Conservation (phyloP, 2,329 filamentous ascomycete genomes). For the Leptographium procerum region DNA sequence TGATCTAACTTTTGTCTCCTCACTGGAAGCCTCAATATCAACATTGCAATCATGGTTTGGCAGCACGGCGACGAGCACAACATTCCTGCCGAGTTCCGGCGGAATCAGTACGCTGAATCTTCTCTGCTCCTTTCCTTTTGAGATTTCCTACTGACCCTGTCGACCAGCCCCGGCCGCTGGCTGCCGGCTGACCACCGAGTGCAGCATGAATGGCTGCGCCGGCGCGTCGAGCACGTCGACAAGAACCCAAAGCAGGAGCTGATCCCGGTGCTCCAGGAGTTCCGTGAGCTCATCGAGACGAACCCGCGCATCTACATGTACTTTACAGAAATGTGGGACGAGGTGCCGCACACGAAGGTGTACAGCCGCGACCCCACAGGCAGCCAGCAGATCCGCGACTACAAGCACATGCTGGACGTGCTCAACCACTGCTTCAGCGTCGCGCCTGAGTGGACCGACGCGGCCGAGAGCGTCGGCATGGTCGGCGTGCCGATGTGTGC, state of each 20-base stretch:
- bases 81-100: constrained; percentile 35
- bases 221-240: constrained; percentile 43
- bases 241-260: constrained; percentile 35
- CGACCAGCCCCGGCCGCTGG: constrained; percentile 42
- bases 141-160: not conserved
- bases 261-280: constrained; percentile 50
- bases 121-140: no score
- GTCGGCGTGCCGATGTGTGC: constrained; percentile 43
- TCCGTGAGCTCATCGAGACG: constrained; percentile 53
- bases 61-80: constrained; percentile 29
- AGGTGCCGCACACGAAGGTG: constrained; percentile 48
- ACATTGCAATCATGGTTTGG: not conserved
- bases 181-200: constrained; percentile 51
- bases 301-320: constrained; percentile 56
- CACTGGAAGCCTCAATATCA: not conserved
- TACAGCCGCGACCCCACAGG: constrained; percentile 53
- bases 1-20: no score
- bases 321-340: constrained; percentile 55
- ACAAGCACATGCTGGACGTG: constrained; percentile 53
- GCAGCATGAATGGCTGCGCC: constrained; percentile 51
- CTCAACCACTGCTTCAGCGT: constrained; percentile 47
- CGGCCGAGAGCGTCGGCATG: constrained; percentile 37
- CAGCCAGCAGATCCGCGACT: constrained; percentile 51
- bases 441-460: constrained; percentile 42
- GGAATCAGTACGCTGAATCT: constrained; percentile 29